Evolutionary conservation across 2,329 filamentous ascomycete genomes (phyloP), one percentile per base, ranked within the genome.

Genomic region (Calonectria pauciramosa): DNA sequence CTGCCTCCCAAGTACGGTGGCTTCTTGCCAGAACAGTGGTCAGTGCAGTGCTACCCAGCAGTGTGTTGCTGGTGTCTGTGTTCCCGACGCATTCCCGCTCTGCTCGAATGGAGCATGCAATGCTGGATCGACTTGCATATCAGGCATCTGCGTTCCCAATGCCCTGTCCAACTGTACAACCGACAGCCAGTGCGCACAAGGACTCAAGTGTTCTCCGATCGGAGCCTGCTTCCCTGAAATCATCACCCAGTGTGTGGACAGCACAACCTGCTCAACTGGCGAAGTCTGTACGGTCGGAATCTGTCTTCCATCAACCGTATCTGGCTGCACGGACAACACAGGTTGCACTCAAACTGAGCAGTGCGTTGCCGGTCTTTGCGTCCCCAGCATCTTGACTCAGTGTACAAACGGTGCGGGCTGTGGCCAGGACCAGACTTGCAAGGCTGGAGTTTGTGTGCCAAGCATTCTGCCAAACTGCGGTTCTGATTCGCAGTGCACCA

Each of bases 361-460:
- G 13, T 73, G 65, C 10, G 54, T 66, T 18, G 54, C 60, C 9
- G 70, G 70, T 10, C 6, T 72, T 4, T 72, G 70, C 3, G 36
- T 72, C 34, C 70, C 70, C 20, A 51, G 26, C 26, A 10, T 70
- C 47, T 34, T 70, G 7, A 59, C n/a, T 8, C 32, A 36, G 18
- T 71, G 69, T 30, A 20, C 47, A 3, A 47, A 30, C 7, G 49
- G 34, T 4, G 30, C 26, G 1, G 23, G 41, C 2, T 71, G 68
- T 16, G 23, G 18, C 3, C 59, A 36, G 7, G 18, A 23, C 28
- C 30, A 47, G 14, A 68, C 28, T n/a, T 68, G 64, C 16, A 68
- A 51, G 7, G 65, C 71, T 16, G 71, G 71, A 16, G 16, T 73
- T 14, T 73, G 71, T 14, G 20, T 73, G 2, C 47, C 71, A 3